phyloP scores from a whole-genome alignment of 805 yeast genomes.

The Zygosaccharomyces bailii region DNA sequence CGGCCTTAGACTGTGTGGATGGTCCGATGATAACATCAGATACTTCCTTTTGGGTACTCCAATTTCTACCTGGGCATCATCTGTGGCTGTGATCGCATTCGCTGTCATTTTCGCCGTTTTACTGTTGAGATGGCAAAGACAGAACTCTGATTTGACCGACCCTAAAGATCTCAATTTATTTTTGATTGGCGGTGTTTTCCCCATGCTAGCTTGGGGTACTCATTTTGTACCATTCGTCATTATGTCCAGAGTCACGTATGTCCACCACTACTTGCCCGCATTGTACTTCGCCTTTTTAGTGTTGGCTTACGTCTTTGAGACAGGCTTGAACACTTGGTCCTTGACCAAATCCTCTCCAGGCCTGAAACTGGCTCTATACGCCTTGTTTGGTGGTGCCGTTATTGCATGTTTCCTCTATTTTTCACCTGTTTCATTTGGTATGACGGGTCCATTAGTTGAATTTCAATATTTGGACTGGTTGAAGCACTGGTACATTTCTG shows the following conservation, averaged over 20 bases:
- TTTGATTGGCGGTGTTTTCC: constrained; percentile 70
- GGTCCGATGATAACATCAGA: constrained; percentile 62
- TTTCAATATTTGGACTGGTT: constrained; percentile 49
- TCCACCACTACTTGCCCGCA: constrained; percentile 83
- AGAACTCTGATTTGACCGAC: constrained; percentile 55
- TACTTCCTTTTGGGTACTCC: constrained; percentile 76
- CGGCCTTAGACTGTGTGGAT: constrained; percentile 76
- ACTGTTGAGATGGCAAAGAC: constrained; percentile 80
- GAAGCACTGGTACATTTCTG: constrained; percentile 44
- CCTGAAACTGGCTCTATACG: constrained; percentile 38
- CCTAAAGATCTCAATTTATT: constrained; percentile 48
- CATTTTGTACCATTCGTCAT: constrained; percentile 72
- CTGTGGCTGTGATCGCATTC: constrained; percentile 57
- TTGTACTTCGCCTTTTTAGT: constrained; percentile 69
- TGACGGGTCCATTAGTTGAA: constrained; percentile 46
- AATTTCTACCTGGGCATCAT: constrained; percentile 72
- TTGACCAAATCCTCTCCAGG: constrained; percentile 28
- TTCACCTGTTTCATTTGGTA: constrained; percentile 63
- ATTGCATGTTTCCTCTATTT: constrained; percentile 57
- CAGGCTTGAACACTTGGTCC: constrained; percentile 35
- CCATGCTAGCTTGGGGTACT: constrained; percentile 78
- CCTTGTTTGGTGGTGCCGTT: constrained; percentile 41
- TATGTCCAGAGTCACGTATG: constrained; percentile 84
- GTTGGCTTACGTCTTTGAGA: constrained; percentile 51
- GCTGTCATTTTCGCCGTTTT: constrained; percentile 45